Base-by-base conservation (phyloP, 164 flowering plant genomes). In the Aristolochia fimbriata region DNA sequence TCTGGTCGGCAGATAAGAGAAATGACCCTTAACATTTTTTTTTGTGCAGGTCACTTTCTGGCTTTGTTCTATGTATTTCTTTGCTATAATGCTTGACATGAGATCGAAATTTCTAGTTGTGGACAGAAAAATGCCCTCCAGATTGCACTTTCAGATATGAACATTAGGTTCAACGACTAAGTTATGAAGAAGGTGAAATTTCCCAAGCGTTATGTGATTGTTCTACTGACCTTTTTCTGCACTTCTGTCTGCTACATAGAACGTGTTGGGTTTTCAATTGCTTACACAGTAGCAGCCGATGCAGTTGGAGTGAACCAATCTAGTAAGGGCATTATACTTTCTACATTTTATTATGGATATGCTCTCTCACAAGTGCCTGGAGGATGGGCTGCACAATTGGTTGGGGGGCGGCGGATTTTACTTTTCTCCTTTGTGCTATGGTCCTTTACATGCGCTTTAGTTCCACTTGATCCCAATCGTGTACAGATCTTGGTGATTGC, bases 251-350 rank as follows among this genome's bases (percentile, higher is more conserved):
- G 97, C 73, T 90, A 90, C 58, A 66, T 90, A 23, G 97, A 90
- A 67, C 83, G 97, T 14, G 95, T 90, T 58, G 97, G 97, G n/a
- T 90, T 87, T 75, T 90, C 97, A 25, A 85, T 87, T 71, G 95
- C 95, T 23, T 90, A 90, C 64, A 90, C 95, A 9, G 65, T 67
- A 62, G 95, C 95, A 37, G 92, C 95, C 64, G 95, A 87, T 79
- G 87, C 86, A 31, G 84, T 79, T 51, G 91, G 87, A 22, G 78
- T 87, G 23, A 76, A 79, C 51, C 95, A 90, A 61, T 70, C 90
- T 11, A 90, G 77, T 67, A 90, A 90, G 69, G 97, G 97, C 64
- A 71, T 73, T 0, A 87, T 90, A 54, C 87, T 90, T 25, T 90
- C 97, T 0, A 81, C 95, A 24, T 90, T 90, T 68, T 90, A 80